Evolutionary conservation across 306 rosid species (phyloP).

Genomic region (Hippophae rhamnoides): DNA sequence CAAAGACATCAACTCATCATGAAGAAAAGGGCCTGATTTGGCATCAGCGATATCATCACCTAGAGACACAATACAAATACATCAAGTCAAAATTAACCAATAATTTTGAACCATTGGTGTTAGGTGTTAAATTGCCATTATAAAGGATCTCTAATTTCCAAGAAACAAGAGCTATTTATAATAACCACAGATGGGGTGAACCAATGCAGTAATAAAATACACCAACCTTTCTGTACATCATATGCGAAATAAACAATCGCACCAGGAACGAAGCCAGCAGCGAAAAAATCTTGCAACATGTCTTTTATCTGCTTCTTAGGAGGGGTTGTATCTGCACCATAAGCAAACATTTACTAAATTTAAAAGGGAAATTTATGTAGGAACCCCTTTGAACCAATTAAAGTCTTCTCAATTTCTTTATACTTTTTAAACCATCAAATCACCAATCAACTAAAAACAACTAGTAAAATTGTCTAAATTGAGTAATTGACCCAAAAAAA

Average conservation of each 20-base stretch:
- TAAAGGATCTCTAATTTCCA: background rate
- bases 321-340: slow-evolving; percentile 71
- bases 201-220: background rate
- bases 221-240: slow-evolving; percentile 51
- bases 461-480: too few species aligned
- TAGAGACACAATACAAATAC: slow-evolving; percentile 14
- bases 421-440: too few species aligned
- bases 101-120: too few species aligned
- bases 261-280: slow-evolving; percentile 80
- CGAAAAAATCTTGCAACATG: slow-evolving; percentile 56
- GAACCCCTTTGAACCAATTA: too few species aligned
- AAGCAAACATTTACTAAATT: slow-evolving; percentile 8
- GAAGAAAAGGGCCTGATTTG: slow-evolving; percentile 41
- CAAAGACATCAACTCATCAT: slow-evolving; percentile 51
- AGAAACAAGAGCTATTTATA: background rate
- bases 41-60: slow-evolving; percentile 30
- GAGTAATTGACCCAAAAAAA: too few species aligned
- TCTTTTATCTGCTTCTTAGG: slow-evolving; percentile 72
- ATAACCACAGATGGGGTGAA: background rate
- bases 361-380: too few species aligned
- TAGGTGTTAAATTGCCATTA: too few species aligned
- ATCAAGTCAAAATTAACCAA: background rate
- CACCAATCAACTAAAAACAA: too few species aligned
- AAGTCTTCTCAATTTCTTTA: too few species aligned
- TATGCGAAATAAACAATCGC: slow-evolving; percentile 79